Conservation (phyloP, 306 rosid genomes). For the Trifolium dubium region DNA sequence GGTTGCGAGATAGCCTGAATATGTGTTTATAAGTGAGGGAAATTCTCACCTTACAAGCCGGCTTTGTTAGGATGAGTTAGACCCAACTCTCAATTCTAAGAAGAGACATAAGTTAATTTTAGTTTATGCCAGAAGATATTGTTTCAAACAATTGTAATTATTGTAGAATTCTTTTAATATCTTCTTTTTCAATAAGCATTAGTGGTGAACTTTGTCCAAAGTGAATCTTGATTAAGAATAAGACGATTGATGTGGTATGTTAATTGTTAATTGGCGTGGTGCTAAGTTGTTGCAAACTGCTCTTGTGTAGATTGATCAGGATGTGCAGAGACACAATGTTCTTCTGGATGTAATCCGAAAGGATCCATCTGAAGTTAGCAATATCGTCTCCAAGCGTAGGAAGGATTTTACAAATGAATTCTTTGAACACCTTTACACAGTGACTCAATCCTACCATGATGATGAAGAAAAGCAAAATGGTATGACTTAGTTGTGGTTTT, state of each 20-base stretch:
- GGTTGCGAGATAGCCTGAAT: too few species aligned
- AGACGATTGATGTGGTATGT: constrained; percentile 3
- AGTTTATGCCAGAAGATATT: neutral
- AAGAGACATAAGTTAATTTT: neutral
- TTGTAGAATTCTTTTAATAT: neutral
- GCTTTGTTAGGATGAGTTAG: too few species aligned
- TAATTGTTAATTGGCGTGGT: neutral
- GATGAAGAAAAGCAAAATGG: constrained; percentile 70
- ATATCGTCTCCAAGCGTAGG: constrained; percentile 75
- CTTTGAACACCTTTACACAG: constrained; percentile 75
- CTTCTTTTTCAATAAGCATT: neutral
- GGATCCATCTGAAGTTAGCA: constrained; percentile 57
- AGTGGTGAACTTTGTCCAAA: neutral
- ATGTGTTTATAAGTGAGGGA: too few species aligned
- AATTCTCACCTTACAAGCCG: too few species aligned
- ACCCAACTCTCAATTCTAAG: too few species aligned
- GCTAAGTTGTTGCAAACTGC: constrained; percentile 12
- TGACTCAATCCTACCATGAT: constrained; percentile 69
- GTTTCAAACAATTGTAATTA: neutral
- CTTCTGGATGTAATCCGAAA: constrained; percentile 63
- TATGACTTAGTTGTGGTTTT: constrained; percentile 43
- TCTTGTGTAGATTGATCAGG: constrained; percentile 77
- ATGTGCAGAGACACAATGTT: constrained; percentile 82
- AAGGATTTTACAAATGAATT: constrained; percentile 95
- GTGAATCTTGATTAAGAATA: neutral